A percentile compares a stretch with the other conserved stretches of the same genome.
Evolutionary conservation across 805 yeast species (phyloP).

Genomic region (Suhomyces sp.): DNA sequence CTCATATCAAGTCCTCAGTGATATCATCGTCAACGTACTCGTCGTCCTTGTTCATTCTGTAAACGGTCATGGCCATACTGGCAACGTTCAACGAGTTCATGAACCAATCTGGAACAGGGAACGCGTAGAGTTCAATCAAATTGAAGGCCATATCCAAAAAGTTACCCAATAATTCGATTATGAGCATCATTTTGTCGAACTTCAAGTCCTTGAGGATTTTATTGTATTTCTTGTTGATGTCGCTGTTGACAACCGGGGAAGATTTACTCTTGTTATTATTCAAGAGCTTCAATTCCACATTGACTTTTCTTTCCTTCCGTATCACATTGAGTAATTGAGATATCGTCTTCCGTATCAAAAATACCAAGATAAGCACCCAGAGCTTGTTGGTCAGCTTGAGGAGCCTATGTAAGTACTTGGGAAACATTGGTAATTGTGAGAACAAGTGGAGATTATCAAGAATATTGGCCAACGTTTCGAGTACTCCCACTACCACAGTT

Average conservation of each 20-base stretch:
- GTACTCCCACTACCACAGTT: conserved; percentile 23
- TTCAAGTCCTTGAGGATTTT: conserved; percentile 41
- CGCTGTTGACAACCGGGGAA: conserved; percentile 14
- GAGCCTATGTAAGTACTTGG: conserved; percentile 27
- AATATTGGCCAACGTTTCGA: conserved; percentile 39
- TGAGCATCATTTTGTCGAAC: conserved; percentile 43
- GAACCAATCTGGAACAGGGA: conserved; percentile 41
- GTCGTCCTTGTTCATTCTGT: conserved; percentile 50
- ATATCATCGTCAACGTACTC: conserved; percentile 46
- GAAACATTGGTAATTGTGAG: conserved; percentile 44
- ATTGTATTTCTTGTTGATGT: conserved; percentile 34
- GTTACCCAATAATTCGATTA: conserved; percentile 42
- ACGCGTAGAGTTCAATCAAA: conserved; percentile 35
- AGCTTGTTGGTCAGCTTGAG: conserved; percentile 43
- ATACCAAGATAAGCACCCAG: conserved; percentile 42
- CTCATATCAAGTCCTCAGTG: conserved; percentile 40
- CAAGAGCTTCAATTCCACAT: conserved; percentile 34
- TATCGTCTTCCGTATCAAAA: conserved; percentile 40
- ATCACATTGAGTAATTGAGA: conserved; percentile 42
- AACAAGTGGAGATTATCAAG: conserved; percentile 43
- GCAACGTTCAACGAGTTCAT: conserved; percentile 41
- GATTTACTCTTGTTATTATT: conserved; percentile 16
- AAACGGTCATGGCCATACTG: conserved; percentile 47
- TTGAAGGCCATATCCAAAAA: conserved; percentile 41
- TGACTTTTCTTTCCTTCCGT: conserved; percentile 39